Percentiles rank a stretch among this genome's conserved stretches.
Conservation (phyloP, 768 basidiomycete genomes). For the Auriscalpium microsporum region DNA sequence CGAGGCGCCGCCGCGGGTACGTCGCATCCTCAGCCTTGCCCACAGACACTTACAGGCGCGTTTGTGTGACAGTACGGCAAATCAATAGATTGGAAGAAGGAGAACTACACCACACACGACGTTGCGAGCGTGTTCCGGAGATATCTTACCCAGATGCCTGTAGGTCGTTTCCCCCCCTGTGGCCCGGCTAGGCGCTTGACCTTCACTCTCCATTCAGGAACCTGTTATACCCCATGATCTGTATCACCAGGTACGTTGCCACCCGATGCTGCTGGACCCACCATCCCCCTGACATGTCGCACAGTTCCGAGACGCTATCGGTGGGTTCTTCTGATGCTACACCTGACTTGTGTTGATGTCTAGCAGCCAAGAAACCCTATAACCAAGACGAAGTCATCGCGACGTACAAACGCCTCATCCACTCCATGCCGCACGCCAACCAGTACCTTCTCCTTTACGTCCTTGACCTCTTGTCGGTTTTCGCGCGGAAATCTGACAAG, state of each 20-base stretch:
- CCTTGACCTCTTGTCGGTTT: conserved; percentile 90
- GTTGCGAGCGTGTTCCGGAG: conserved; percentile 94
- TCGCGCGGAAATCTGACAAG: conserved; percentile 82
- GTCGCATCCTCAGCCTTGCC: conserved; percentile 14
- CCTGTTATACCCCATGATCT: conserved; percentile 89
- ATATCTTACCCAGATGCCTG: conserved; percentile 95
- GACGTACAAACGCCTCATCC: conserved; percentile 79
- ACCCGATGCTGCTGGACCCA: conserved; percentile 11
- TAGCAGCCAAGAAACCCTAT: conserved; percentile 54
- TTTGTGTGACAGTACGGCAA: conserved; percentile 71
- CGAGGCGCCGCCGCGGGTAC: conserved; percentile 79
- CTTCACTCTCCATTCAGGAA: conserved; percentile 45
- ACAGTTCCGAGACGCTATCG: conserved; percentile 73
- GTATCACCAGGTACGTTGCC: conserved; percentile 69
- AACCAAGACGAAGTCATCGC: conserved; percentile 66
- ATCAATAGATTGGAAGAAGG: conserved; percentile 80
- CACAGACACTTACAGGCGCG: background rate
- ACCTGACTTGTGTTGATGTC: conserved; percentile 6
- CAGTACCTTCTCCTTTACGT: conserved; percentile 97
- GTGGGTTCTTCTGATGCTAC: conserved; percentile 31
- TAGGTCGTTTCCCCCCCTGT: conserved; percentile 38
- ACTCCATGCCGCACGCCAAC: conserved; percentile 77
- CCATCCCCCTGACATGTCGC: conserved; percentile 4
- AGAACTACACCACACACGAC: conserved; percentile 88
- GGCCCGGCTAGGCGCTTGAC: background rate